Base-by-base conservation (phyloP, 192 early-diverging fungal genomes). In the Pilobolus umbonatus region DNA sequence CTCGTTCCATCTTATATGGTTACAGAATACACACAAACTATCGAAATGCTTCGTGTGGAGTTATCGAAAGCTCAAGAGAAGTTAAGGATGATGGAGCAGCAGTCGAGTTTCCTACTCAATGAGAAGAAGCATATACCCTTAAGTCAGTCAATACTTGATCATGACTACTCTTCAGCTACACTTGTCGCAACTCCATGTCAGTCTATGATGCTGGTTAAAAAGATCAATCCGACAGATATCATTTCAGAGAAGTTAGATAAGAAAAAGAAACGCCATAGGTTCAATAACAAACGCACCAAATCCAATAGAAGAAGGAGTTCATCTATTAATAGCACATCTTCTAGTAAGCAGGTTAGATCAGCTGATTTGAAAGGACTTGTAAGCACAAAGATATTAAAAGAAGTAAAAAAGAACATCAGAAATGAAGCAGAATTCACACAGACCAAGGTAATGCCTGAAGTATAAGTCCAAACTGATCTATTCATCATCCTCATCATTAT, bases 241-340 rank as follows among this genome's bases (percentile, higher is more conserved):
- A 51, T 51, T 50, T 50, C 29, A 0, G 48, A 32, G 32, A 50
- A 50, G 10, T 1, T 25, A 26, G 39, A 56, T 10, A 22, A 29
- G 9, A 56, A 43, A 28, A 56, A 56, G 38, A 56, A 43, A 43
- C 25, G 35, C 7, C 38, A 56, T 9, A 51, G 29, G 11, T 29
- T 19, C 21, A 15, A 39, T 56, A 56, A 15, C 19, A 56, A 56
- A 30, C 36, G 55, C 40, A 56, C 26, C 9, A 56, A 54, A 54
- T 38, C 31, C 2, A 9, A 24, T 8, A 54, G 19, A 54, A 38
- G 34, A 54, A 54, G 19, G 38, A 54, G 34, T 2, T 38, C 52
- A 1, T 54, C 52, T 4, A 42, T 17, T 42, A 42, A 17, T 15
- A 42, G 19, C 19, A 12, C 39, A 0, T 1, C 39, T 1, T 15